Evolutionary conservation across 805 yeast species (phyloP), one percentile per base, ranked within the genome.

Genomic region (Ogataea methylovora): DNA sequence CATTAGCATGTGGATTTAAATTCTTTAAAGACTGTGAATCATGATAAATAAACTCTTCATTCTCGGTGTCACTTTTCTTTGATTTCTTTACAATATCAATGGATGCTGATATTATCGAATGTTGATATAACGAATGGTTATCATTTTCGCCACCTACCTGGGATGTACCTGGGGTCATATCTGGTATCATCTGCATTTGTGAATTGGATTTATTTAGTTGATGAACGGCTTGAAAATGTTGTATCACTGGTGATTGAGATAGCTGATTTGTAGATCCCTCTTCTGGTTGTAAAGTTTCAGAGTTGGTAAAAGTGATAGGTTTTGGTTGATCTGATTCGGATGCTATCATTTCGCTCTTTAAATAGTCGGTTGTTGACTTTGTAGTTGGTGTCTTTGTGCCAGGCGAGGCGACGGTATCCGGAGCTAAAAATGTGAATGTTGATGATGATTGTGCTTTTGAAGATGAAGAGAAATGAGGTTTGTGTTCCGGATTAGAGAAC

Each of bases 11-110:
- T 13, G 7, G 8, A 3, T 21, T 20, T 4, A 30, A 4, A 8
- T 15, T 30, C 16, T 30, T 22, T 4, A 23, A 22, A 8, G 32
- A 30, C 26, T 22, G 8, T 5, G 26, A n/a, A 36, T 45, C 50
- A 26, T 45, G 30, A 25, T 54, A 54, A 3, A 54, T 52, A 37
- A 55, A 55, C 12, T 52, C 53, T 34, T 56, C 61, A 10, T 38
- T 45, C n/a, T 42, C 48, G 12, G 40, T 28, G 15, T 26, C 10
- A 8, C 10, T 8, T 4, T 11, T 27, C 14, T 25, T 36, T 26
- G 24, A 29, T 20, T 29, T 23, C 27, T 34, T 33, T 5, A 12
- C 10, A 15, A 17, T 17, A 17, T 30, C 33, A 4, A 18, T 26
- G 14, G 25, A 24, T 4, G 43, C 37, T 6, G 56, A 51, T 24